These are phyloP conservation scores for Penicillium arizonense DNA, from an alignment of 495 filamentous ascomycete genomes.

Conservation along the genomic window DNA sequence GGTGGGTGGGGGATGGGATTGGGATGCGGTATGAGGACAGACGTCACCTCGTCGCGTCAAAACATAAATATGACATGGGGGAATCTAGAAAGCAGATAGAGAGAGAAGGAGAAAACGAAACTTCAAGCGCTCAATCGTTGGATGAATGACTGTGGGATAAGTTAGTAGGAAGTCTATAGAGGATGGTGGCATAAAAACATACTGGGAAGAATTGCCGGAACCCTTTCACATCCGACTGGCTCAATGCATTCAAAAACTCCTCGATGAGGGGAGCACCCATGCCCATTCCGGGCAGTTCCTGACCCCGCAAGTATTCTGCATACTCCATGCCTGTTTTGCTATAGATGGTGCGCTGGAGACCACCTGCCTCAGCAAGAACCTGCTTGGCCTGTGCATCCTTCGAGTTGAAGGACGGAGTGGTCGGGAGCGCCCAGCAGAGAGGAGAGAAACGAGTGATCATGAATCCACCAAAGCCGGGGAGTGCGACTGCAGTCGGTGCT, in stretches of 20 bases:
- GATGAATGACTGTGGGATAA: conserved; percentile 40
- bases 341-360: conserved; percentile 82
- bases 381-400: conserved; percentile 82
- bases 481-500: conserved; percentile 43
- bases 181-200: conserved; percentile 12
- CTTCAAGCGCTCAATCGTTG: conserved; percentile 48
- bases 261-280: conserved; percentile 50
- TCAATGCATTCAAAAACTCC: conserved; percentile 55
- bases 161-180: not conserved
- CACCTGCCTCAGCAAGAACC: conserved; percentile 80
- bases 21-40: conserved; percentile 11
- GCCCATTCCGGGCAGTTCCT: conserved; percentile 53
- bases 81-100: conserved; percentile 41
- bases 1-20: not conserved
- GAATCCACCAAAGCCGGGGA: conserved; percentile 91
- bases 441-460: conserved; percentile 86
- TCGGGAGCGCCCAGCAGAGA: conserved; percentile 81
- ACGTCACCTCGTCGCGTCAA: conserved; percentile 25
- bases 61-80: conserved; percentile 34
- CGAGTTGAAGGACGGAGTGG: conserved; percentile 70
- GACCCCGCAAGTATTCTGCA: conserved; percentile 51
- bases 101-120: conserved; percentile 21
- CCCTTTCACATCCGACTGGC: conserved; percentile 48
- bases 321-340: conserved; percentile 73
- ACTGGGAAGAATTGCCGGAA: conserved; percentile 57